Conservation (phyloP, 345 rosid genomes). For the Firmiana major region DNA sequence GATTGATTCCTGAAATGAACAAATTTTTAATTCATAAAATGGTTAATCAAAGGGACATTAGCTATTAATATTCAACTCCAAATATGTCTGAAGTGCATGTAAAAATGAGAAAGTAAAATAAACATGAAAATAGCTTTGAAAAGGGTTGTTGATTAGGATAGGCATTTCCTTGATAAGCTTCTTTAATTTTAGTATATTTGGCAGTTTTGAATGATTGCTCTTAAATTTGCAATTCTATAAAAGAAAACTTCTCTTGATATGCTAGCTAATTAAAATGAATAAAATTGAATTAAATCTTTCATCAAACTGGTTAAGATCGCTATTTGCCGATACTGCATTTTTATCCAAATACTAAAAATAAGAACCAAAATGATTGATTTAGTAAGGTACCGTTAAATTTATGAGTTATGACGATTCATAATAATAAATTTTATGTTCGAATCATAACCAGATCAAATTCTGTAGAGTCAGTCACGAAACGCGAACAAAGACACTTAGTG, state of each 20-base stretch:
- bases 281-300: background rate
- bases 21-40: background rate
- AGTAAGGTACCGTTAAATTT: too few species aligned
- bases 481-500: too few species aligned
- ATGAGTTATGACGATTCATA: too few species aligned
- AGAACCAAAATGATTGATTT: too few species aligned
- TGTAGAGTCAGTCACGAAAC: too few species aligned
- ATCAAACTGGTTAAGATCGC: background rate
- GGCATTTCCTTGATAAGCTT: background rate
- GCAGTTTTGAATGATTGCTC: too few species aligned
- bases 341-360: background rate
- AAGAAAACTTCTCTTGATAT: too few species aligned
- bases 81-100: background rate
- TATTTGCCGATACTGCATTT: too few species aligned
- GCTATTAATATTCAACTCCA: background rate
- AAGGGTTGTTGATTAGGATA: background rate
- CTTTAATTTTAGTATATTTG: background rate
- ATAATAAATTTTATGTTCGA: too few species aligned
- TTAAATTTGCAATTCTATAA: background rate
- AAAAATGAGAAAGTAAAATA: background rate
- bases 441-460: too few species aligned
- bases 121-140: background rate
- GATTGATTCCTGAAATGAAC: slow-evolving; percentile 41
- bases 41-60: background rate
- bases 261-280: background rate